phyloP scores from a whole-genome alignment of 441 rosid genomes.

The Euphorbia corollata region DNA sequence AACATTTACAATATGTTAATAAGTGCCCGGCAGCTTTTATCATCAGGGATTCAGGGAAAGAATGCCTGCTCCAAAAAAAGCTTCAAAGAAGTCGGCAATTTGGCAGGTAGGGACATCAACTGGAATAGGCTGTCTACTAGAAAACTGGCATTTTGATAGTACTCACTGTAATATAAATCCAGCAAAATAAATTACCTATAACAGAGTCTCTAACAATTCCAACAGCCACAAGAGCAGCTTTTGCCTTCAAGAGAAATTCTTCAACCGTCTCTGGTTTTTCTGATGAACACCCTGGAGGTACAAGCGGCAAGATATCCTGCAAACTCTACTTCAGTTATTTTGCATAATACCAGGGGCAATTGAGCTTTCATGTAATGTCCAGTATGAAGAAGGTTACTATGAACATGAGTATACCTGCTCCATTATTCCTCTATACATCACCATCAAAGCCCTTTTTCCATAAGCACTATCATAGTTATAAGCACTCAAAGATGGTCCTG shows the following conservation, averaged over 20 bases:
- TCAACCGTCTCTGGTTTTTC: slow-evolving; percentile 76
- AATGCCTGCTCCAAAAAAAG: background rate
- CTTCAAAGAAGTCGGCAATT: background rate
- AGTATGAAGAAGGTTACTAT: slow-evolving; percentile 11
- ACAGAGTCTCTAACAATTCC: slow-evolving; percentile 94
- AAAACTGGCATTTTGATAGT: background rate
- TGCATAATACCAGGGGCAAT: slow-evolving; percentile 15
- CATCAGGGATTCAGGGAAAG: no score
- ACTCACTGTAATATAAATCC: background rate
- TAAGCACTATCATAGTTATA: slow-evolving; percentile 91
- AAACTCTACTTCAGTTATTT: slow-evolving; percentile 30
- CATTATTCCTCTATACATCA: slow-evolving; percentile 97
- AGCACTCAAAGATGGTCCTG: slow-evolving; percentile 90
- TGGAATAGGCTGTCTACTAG: background rate
- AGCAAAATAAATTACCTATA: slow-evolving; percentile 42
- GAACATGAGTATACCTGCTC: slow-evolving; percentile 53
- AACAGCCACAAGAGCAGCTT: slow-evolving; percentile 94
- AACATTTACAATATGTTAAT: background rate
- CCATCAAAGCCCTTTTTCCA: slow-evolving; percentile 87
- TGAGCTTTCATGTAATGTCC: slow-evolving; percentile 1
- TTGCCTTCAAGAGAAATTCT: slow-evolving; percentile 79
- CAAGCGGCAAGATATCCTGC: slow-evolving; percentile 69
- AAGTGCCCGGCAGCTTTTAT: background rate
- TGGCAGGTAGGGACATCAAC: background rate
- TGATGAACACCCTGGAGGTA: slow-evolving; percentile 89